phyloP scores from a whole-genome alignment of 192 early-diverging fungal genomes.

The Spinellus fusiger region DNA sequence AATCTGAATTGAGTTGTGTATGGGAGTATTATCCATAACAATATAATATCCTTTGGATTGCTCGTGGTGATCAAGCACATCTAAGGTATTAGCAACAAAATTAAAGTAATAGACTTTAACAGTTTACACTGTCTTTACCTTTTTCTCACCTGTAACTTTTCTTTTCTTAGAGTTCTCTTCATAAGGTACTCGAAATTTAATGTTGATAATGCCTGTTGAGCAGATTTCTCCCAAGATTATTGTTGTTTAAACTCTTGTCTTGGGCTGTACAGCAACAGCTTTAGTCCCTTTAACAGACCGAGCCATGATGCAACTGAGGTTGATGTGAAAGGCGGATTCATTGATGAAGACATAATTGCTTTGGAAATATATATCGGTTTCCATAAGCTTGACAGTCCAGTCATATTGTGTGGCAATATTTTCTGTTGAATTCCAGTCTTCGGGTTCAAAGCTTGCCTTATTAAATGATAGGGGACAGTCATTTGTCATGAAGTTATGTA shows the following conservation, averaged over 20 bases:
- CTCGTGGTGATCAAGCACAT: slow-evolving; percentile 2
- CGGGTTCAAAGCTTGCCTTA: too few relatives aligned
- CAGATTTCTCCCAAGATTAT: not conserved
- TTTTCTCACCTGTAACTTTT: not conserved
- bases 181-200: not conserved
- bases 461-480: not conserved
- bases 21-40: slow-evolving; percentile 9
- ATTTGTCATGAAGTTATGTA: not conserved
- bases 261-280: not conserved
- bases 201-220: not conserved
- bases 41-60: slow-evolving; percentile 1
- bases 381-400: not conserved
- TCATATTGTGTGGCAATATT: too few relatives aligned
- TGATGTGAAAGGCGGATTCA: not conserved
- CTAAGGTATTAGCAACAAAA: not conserved
- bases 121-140: not conserved
- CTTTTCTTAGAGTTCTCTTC: not conserved
- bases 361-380: not conserved
- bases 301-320: not conserved
- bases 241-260: not conserved
- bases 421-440: too few relatives aligned
- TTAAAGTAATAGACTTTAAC: not conserved
- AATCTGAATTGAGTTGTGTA: not conserved
- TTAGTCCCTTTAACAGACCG: not conserved
- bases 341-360: not conserved